Evolutionary conservation across 805 yeast species (phyloP), one percentile per base, ranked within the genome.

Genomic region (Saturnispora sekii): DNA sequence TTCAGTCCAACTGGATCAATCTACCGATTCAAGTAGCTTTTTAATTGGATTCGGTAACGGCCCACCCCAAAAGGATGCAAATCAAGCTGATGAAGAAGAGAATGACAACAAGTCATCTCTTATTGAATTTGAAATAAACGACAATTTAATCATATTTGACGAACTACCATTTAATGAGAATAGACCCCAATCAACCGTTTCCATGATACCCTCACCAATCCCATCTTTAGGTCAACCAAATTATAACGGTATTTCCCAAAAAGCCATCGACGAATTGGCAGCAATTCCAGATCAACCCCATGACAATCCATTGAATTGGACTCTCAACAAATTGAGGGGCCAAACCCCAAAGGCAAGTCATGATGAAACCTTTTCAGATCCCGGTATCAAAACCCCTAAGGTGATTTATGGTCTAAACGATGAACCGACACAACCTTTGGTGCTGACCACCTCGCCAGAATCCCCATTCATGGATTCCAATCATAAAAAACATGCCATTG

Each of bases 291-390:
- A 90, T 59, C 88, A 82, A 39, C 70, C 79, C 0, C 66, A 74
- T 35, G 75, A 71, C 28, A 84, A 86, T 61, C 96, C 95, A 0
- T 67, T 88, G 11, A 73, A 70, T 42, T 76, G 79, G 39, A 88
- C 97, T 0, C 67, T 89, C 52, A 69, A 69, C 63, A 89, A 84
- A 62, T 67, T 90, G 29, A 94, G 85, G 62, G 97, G 96, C 1
- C 76, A 68, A 60, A 44, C 51, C 1, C 41, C 45, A 21, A 33
- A 41, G 6, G 16, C 32, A 9, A 26, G 31, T 6, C 42, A 38
- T 14, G 39, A 37, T 8, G 15, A 44, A 4, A 41, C 48, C 31
- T 34, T 33, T 14, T 9, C 36, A 33, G 38, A 31, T 8, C 17
- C 16, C 16, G 29, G 26, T 21, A 17, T 21, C 10, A 10, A 17